Evolutionary conservation across 2,329 filamentous ascomycete species (phyloP).

Genomic region (Sporothrix variecibatus): DNA sequence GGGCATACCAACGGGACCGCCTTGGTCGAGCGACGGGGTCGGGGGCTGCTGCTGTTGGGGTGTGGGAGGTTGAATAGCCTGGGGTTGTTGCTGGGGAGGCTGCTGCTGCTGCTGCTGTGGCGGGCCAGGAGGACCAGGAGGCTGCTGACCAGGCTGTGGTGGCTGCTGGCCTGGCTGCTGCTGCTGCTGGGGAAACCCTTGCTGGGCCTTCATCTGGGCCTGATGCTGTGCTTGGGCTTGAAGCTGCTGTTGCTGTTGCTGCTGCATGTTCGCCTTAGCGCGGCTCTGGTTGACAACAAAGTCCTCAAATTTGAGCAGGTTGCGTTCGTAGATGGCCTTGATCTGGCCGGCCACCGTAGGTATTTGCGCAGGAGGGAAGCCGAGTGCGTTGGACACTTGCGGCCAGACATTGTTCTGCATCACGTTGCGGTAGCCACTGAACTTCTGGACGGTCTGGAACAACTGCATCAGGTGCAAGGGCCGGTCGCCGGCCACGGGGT

Average conservation of each 20-base stretch:
- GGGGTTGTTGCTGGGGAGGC: constrained; percentile 31
- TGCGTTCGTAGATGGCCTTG: constrained; percentile 72
- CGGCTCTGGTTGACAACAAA: constrained; percentile 58
- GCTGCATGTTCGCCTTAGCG: constrained; percentile 55
- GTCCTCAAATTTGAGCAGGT: constrained; percentile 76
- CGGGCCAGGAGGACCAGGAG: constrained; percentile 24
- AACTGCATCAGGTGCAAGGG: constrained; percentile 73
- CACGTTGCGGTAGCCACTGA: constrained; percentile 75
- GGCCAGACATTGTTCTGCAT: constrained; percentile 72
- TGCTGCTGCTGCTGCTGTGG: constrained; percentile 45
- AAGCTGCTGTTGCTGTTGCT: constrained; percentile 31
- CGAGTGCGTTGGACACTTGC: constrained; percentile 66
- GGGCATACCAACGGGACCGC: constrained; percentile 37
- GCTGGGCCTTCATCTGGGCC: constrained; percentile 44
- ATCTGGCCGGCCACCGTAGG: constrained; percentile 70
- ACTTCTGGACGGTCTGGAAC: constrained; percentile 75
- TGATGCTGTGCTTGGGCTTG: constrained; percentile 44
- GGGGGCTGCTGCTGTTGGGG: constrained; percentile 25
- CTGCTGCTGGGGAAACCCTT: constrained; percentile 41
- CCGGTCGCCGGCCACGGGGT: constrained; percentile 72
- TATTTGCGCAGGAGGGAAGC: constrained; percentile 62
- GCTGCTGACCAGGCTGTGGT: constrained; percentile 25
- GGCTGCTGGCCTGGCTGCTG: constrained; percentile 42
- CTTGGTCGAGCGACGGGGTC: constrained; percentile 18
- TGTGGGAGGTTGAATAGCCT: constrained; percentile 17